Base-by-base conservation (phyloP, 1,284 basidiomycete species). In the Pseudozyma flocculosa region DNA sequence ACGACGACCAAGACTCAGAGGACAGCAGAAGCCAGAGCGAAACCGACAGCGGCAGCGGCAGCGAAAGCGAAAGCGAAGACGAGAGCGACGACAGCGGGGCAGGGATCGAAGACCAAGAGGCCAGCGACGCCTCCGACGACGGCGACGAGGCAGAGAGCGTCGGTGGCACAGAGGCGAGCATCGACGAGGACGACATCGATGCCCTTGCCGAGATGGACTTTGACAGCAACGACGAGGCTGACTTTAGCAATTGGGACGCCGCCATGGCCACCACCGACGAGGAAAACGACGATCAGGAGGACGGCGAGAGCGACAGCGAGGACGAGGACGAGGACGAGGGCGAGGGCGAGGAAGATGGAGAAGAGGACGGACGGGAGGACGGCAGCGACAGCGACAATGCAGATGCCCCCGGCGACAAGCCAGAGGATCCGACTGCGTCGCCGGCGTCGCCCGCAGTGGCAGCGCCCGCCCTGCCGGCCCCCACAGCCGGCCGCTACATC, bases 401-500 rank as follows among this genome's bases (percentile, higher is more conserved):
- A n/a, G n/a, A n/a, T n/a, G n/a, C n/a, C n/a, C n/a, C n/a, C n/a
- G n/a, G n/a, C n/a, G n/a, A n/a, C n/a, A n/a, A n/a, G n/a, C n/a
- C n/a, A n/a, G n/a, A n/a, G n/a, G n/a, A n/a, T n/a, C n/a, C n/a
- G n/a, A n/a, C n/a, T n/a, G n/a, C n/a, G n/a, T n/a, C n/a, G n/a
- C n/a, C n/a, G n/a, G n/a, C n/a, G n/a, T n/a, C n/a, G n/a, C n/a
- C n/a, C n/a, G n/a, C n/a, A n/a, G n/a, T n/a, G 18, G 45, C 52
- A 18, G 40, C 50, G 1, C 8, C 49, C 5, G 41, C 42, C 29
- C 32, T 24, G 30, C 8, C 23, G 15, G 11, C 61, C 2, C 21
- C 73, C 7, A 53, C 72, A 0, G 42, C 78, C 0, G 71, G 73
- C 0, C 79, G 79, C 52, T 83, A 84, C 70, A 68, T 84, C 11